These are phyloP conservation scores for Kodamaea suecica DNA, from an alignment of 1,139 yeast species.

Conservation along the genomic window DNA sequence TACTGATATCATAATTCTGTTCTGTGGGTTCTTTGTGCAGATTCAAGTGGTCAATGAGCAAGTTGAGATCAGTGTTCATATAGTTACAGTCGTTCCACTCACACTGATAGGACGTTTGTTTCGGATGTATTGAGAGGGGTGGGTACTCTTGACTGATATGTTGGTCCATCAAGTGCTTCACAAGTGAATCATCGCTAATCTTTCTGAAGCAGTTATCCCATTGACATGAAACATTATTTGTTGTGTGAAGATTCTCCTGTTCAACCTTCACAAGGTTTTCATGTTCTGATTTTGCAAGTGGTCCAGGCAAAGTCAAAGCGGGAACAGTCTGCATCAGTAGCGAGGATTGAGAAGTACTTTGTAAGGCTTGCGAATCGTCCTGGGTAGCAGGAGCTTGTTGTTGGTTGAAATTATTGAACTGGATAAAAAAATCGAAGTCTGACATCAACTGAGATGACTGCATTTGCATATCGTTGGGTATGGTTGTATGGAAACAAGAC, in stretches of 20 bases:
- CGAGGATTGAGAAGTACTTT: not conserved
- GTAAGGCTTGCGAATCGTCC: too few relatives aligned
- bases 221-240: constrained; percentile 34
- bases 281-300: not conserved
- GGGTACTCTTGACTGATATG: constrained; percentile 45
- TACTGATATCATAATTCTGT: constrained; percentile 1
- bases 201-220: constrained; percentile 55
- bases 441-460: constrained; percentile 21
- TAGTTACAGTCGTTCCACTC: constrained; percentile 73
- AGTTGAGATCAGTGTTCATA: constrained; percentile 47
- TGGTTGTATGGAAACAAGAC: constrained; percentile 46
- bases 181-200: constrained; percentile 44
- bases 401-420: constrained; percentile 37
- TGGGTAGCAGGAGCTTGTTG: not conserved
- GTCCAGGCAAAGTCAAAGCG: not conserved
- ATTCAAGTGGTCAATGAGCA: constrained; percentile 60
- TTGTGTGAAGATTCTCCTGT: not conserved
- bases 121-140: constrained; percentile 12
- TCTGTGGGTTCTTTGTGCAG: constrained; percentile 36
- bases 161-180: constrained; percentile 54
- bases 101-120: constrained; percentile 42
- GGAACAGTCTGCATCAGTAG: not conserved
- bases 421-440: constrained; percentile 44
- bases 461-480: constrained; percentile 25
- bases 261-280: not conserved